Conservation (phyloP, 164 flowering plant genomes). For the Liriodendron chinense region DNA sequence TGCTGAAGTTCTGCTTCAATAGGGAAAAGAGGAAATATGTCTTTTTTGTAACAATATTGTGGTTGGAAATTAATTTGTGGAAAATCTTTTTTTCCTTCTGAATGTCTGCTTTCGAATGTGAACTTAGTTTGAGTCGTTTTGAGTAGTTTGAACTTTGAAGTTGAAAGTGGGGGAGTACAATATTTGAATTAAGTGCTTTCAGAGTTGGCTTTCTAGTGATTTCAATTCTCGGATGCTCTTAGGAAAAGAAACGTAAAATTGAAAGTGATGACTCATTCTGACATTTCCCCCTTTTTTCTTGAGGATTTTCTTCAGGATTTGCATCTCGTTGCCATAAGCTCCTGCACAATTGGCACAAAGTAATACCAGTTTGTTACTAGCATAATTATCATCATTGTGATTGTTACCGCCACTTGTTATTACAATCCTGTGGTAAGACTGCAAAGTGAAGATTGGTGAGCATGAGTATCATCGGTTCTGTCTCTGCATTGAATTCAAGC, state of each 20-base stretch:
- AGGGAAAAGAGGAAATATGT: too few species aligned
- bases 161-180: neutral
- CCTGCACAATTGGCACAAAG: neutral
- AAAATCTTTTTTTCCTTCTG: too few species aligned
- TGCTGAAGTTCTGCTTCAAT: too few species aligned
- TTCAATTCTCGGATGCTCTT: neutral
- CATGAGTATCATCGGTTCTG: constrained; percentile 19
- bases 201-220: neutral
- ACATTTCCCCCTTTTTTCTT: neutral
- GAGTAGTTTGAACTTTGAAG: too few species aligned
- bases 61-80: too few species aligned
- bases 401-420: neutral
- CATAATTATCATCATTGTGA: neutral
- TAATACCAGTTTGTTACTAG: neutral
- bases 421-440: neutral
- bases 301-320: neutral
- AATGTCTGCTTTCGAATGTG: neutral
- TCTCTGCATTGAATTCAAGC: constrained; percentile 21
- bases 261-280: neutral
- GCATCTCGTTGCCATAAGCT: neutral
- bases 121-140: neutral
- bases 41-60: too few species aligned
- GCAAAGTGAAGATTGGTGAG: neutral
- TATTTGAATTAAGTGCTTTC: neutral
- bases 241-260: neutral